phyloP scores from a whole-genome alignment of 2,329 filamentous ascomycete genomes.

The Fusarium devonianum region DNA sequence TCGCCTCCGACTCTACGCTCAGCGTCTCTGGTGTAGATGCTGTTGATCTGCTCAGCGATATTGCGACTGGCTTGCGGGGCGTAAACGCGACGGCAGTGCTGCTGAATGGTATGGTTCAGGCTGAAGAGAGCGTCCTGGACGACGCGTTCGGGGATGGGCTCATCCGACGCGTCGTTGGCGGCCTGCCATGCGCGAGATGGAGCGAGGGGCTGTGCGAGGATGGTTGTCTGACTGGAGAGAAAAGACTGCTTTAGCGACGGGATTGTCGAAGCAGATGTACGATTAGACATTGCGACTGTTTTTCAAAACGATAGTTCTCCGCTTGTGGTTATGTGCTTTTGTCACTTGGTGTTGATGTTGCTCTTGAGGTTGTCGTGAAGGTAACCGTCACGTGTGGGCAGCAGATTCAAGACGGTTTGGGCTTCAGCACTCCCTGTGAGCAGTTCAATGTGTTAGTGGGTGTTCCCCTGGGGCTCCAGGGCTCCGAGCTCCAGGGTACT shows the following conservation, averaged over 20 bases:
- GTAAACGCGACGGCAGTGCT: slow-evolving; percentile 72
- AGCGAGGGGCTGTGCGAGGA: slow-evolving; percentile 65
- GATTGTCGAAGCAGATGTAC: slow-evolving; percentile 57
- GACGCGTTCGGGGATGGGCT: slow-evolving; percentile 54
- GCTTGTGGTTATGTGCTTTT: neutral
- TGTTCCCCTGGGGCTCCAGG: no score
- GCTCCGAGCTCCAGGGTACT: no score
- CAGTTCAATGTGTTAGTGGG: no score
- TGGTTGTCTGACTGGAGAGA: slow-evolving; percentile 66
- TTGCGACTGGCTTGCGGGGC: slow-evolving; percentile 73
- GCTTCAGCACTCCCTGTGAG: no score
- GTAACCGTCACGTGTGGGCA: no score
- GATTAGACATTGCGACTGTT: slow-evolving; percentile 11
- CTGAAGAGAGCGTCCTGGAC: slow-evolving; percentile 65
- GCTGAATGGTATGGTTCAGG: slow-evolving; percentile 68
- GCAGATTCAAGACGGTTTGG: no score
- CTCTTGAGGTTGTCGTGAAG: no score
- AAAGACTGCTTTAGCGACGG: slow-evolving; percentile 71
- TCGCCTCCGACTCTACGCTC: slow-evolving; percentile 49
- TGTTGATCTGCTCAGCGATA: slow-evolving; percentile 76
- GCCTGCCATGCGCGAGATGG: slow-evolving; percentile 63
- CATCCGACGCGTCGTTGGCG: slow-evolving; percentile 53
- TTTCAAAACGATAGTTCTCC: no score
- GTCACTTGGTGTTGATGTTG: slow-evolving; percentile 5
- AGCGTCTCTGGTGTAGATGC: slow-evolving; percentile 62